phyloP scores from a whole-genome alignment of 2,329 filamentous ascomycete species.

The Fusarium burgessii region DNA sequence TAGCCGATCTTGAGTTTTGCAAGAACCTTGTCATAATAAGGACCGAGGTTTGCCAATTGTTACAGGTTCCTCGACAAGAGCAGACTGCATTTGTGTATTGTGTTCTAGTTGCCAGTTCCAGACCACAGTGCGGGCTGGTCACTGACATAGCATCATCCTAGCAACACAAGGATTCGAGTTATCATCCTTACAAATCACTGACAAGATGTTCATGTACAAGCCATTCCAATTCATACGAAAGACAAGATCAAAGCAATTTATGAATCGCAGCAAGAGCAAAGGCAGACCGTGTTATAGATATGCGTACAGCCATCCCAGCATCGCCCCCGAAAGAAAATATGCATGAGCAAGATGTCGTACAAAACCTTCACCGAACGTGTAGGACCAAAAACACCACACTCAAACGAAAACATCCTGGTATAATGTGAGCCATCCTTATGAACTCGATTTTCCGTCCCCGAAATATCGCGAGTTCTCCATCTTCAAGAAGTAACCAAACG shows the following conservation, averaged over 20 bases:
- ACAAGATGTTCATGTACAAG: too few relatives aligned
- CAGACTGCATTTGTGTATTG: neutral
- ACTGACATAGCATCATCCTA: neutral
- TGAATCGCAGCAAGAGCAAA: too few relatives aligned
- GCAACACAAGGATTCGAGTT: neutral
- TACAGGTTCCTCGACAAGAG: neutral
- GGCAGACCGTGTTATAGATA: neutral
- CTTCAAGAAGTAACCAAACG: neutral
- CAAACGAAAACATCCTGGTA: neutral
- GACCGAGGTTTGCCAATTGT: neutral
- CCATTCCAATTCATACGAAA: neutral
- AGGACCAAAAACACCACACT: neutral
- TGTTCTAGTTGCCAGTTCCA: neutral
- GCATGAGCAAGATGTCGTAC: neutral
- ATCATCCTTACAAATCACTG: neutral
- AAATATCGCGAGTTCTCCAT: neutral
- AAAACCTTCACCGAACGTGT: too few relatives aligned
- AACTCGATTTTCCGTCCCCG: neutral
- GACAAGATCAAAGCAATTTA: neutral
- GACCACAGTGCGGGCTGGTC: neutral
- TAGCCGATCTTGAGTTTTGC: neutral
- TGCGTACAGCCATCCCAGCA: neutral
- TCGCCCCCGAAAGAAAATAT: neutral
- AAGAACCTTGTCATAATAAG: neutral
- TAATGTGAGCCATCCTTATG: neutral